Evolutionary conservation across 75 land plant genomes (phyloP).

Genomic region (Isoetes taiwanensis): DNA sequence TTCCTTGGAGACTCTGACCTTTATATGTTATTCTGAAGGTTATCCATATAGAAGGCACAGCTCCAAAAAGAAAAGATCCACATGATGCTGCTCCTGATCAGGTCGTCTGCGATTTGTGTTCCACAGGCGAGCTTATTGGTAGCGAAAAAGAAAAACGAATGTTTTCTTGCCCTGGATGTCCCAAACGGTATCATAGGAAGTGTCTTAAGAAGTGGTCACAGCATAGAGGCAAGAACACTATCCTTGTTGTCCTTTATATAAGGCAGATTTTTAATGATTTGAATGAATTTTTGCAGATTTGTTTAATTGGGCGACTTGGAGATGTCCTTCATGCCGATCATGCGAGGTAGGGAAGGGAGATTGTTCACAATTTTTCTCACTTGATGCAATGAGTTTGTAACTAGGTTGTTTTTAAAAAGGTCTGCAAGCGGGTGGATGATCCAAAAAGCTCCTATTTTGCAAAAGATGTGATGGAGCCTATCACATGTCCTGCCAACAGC

Average conservation of each 20-base stretch:
- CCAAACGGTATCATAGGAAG: constrained; percentile 70
- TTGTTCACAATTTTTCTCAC: background rate
- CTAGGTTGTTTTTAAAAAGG: constrained; percentile 23
- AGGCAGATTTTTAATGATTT: background rate
- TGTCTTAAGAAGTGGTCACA: constrained; percentile 81
- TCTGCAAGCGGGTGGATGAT: constrained; percentile 78
- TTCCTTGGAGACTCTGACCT: background rate
- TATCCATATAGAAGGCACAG: background rate
- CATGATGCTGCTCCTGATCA: constrained; percentile 12
- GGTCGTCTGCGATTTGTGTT: constrained; percentile 72
- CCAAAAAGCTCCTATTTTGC: constrained; percentile 94
- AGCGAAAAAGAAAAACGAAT: constrained; percentile 57
- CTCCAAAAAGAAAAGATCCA: background rate
- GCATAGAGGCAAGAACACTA: constrained; percentile 43
- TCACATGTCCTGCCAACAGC: constrained; percentile 91
- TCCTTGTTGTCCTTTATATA: background rate
- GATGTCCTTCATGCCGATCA: constrained; percentile 67
- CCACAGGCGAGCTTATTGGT: constrained; percentile 64
- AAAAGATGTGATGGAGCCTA: constrained; percentile 91
- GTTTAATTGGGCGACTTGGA: constrained; percentile 96
- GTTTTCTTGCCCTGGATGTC: constrained; percentile 74
- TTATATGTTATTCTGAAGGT: background rate
- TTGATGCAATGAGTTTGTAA: background rate
- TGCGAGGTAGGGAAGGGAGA: constrained; percentile 63
- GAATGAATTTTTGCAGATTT: constrained; percentile 43